A percentile compares a stretch with the other conserved stretches of the same genome.
phyloP scores from a whole-genome alignment of 306 rosid species.

The Pterocarpus macrocarpus region DNA sequence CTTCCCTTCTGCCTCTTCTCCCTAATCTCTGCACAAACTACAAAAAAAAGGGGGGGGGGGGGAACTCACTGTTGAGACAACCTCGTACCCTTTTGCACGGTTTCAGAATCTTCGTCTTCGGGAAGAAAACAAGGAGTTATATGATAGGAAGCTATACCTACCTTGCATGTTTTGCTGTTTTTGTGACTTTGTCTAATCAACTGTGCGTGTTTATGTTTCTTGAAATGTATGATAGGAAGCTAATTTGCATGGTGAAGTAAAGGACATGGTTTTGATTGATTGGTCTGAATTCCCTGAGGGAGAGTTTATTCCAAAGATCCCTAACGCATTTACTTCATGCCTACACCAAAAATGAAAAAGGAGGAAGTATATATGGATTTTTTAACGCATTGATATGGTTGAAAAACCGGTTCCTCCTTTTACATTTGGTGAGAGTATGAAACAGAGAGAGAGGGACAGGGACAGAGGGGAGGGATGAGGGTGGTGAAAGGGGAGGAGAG shows the following conservation, averaged over 20 bases:
- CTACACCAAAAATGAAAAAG: slow-evolving; percentile 43
- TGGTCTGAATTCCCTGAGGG: slow-evolving; percentile 23
- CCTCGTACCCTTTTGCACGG: slow-evolving; percentile 9
- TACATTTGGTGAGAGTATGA: slow-evolving; percentile 49
- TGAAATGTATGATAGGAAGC: not conserved
- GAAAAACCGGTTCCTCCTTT: slow-evolving; percentile 8
- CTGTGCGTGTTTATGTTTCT: not conserved
- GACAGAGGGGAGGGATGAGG: not conserved
- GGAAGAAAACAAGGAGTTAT: too few relatives aligned
- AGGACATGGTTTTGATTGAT: slow-evolving; percentile 30
- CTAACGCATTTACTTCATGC: not conserved
- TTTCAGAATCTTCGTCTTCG: not conserved
- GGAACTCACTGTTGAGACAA: not conserved
- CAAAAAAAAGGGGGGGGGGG: not conserved
- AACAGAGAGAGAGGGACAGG: not conserved
- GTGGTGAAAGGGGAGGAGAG: slow-evolving; percentile 8
- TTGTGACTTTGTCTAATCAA: not conserved
- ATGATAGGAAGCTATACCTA: not conserved
- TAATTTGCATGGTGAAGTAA: not conserved
- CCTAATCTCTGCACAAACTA: slow-evolving; percentile 41
- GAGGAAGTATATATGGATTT: not conserved
- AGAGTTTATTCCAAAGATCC: slow-evolving; percentile 32
- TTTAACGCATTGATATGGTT: not conserved
- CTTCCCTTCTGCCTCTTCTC: slow-evolving; percentile 30
- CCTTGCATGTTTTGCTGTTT: not conserved